phyloP scores from a whole-genome alignment of 1,139 yeast genomes.

The Scheffersomyces illinoinensis region DNA sequence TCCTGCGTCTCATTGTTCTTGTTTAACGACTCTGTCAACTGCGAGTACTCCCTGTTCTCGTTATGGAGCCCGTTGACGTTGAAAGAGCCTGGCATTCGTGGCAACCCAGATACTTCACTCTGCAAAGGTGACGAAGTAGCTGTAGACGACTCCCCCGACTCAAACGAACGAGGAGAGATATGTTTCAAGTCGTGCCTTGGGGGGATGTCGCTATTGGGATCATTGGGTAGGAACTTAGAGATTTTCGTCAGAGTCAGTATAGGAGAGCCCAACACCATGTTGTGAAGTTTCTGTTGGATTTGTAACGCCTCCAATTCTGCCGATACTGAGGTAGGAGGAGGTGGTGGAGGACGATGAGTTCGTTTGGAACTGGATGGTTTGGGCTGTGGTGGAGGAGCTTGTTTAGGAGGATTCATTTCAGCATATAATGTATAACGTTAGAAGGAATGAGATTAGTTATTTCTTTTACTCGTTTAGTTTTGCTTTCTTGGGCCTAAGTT shows the following conservation, averaged over 20 bases:
- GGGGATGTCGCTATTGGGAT: neutral
- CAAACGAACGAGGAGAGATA: neutral
- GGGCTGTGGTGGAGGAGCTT: neutral
- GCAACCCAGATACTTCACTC: slow-evolving; percentile 27
- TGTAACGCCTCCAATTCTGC: neutral
- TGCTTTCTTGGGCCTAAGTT: neutral
- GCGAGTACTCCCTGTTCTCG: slow-evolving; percentile 21
- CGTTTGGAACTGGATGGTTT: neutral
- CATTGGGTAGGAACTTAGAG: neutral
- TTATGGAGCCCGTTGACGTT: slow-evolving; percentile 54
- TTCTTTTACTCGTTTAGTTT: neutral
- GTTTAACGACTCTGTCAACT: slow-evolving; percentile 19
- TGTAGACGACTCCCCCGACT: neutral
- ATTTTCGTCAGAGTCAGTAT: neutral
- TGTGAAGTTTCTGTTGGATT: neutral
- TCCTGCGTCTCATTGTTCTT: slow-evolving; percentile 11
- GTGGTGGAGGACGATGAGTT: slow-evolving; percentile 4
- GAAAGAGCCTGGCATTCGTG: slow-evolving; percentile 61
- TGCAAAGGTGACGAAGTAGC: neutral
- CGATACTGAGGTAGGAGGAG: neutral
- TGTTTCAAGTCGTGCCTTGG: neutral
- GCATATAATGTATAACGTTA: neutral
- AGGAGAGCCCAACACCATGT: neutral
- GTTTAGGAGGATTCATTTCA: neutral
- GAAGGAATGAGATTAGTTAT: neutral